A percentile compares a stretch with the other conserved stretches of the same genome.
Conservation (phyloP, 2,329 filamentous ascomycete genomes). For the Alternaria triticina region DNA sequence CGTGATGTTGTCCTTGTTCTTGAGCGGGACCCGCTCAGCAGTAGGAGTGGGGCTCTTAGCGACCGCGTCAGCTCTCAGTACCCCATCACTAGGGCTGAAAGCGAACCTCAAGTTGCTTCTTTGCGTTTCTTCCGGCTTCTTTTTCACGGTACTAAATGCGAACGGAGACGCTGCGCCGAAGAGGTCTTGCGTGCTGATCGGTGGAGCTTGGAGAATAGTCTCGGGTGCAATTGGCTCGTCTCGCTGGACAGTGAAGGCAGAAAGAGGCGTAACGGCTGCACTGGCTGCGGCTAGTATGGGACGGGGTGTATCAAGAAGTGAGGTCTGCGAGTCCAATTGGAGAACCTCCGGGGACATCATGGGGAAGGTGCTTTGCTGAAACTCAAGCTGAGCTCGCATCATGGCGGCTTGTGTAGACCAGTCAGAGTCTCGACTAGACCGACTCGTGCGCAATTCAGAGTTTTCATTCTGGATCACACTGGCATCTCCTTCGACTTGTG, state of each 20-base stretch:
- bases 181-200: constrained; percentile 54
- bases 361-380: constrained; percentile 38
- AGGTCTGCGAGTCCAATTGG: constrained; percentile 24
- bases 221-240: constrained; percentile 22
- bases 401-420: constrained; percentile 48
- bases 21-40: constrained; percentile 32
- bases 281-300: constrained; percentile 19
- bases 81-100: constrained; percentile 20
- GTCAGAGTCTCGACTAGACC: constrained; percentile 28
- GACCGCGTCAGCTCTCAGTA: constrained; percentile 5
- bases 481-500: background rate
- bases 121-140: constrained; percentile 28
- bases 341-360: constrained; percentile 19
- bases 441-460: constrained; percentile 3
- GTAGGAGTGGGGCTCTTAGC: constrained; percentile 30
- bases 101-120: constrained; percentile 33
- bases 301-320: constrained; percentile 24
- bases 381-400: constrained; percentile 40
- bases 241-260: constrained; percentile 31
- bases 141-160: constrained; percentile 52
- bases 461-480: background rate
- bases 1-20: constrained; percentile 31
- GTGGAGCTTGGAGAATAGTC: constrained; percentile 17
- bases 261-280: constrained; percentile 39
- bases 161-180: constrained; percentile 51